phyloP scores from a whole-genome alignment of 768 basidiomycete genomes.

The Boletellus sp. region DNA sequence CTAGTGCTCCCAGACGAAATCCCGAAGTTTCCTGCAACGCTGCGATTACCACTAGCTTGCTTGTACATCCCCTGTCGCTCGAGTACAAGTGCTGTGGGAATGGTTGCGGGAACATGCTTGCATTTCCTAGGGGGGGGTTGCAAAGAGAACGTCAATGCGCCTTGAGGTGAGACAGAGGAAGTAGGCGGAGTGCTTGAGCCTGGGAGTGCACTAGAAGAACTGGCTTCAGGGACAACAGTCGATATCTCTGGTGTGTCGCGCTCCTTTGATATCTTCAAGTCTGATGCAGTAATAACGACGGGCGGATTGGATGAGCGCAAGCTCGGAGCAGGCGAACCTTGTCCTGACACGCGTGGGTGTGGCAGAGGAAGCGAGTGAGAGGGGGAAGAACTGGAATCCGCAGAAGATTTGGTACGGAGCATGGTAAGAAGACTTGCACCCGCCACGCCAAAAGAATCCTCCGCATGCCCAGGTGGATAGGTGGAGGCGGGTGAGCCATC shows the following conservation, averaged over 20 bases:
- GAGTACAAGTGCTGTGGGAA: not conserved
- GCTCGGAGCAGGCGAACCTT: constrained; percentile 26
- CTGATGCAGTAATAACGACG: constrained; percentile 23
- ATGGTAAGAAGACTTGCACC: constrained; percentile 54
- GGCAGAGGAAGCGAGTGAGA: constrained; percentile 34
- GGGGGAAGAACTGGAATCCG: constrained; percentile 22
- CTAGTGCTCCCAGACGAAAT: constrained; percentile 14
- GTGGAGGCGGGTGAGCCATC: constrained; percentile 40
- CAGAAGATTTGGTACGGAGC: constrained; percentile 41
- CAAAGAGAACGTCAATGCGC: constrained; percentile 30
- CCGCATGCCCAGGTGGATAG: constrained; percentile 36
- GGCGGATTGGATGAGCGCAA: constrained; percentile 22
- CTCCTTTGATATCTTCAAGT: constrained; percentile 40
- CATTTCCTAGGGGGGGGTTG: constrained; percentile 32
- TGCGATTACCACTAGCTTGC: constrained; percentile 25
- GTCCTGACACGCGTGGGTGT: constrained; percentile 8
- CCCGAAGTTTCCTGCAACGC: constrained; percentile 31
- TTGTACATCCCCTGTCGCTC: constrained; percentile 22
- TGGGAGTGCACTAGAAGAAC: constrained; percentile 29
- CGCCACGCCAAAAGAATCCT: constrained; percentile 56
- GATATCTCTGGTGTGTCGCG: constrained; percentile 27
- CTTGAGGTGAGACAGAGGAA: constrained; percentile 29
- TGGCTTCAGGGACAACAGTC: constrained; percentile 7
- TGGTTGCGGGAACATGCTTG: constrained; percentile 15
- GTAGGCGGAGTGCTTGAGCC: constrained; percentile 14